Evolutionary conservation across 2,329 filamentous ascomycete species (phyloP).

Genomic region (Fusarium irregulare): DNA sequence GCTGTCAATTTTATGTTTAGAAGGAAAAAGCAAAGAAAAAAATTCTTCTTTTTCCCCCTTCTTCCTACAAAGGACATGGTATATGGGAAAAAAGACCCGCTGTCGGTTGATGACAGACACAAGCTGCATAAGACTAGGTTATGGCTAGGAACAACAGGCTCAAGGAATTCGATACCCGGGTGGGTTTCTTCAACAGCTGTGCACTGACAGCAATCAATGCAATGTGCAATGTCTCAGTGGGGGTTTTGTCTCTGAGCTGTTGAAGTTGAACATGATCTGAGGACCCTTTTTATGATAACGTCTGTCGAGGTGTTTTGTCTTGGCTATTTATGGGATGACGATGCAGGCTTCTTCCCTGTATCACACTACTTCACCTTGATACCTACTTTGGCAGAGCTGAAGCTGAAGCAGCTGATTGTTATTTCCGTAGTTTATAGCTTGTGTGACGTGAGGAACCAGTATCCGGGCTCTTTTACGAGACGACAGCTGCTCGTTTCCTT

Average conservation of each 20-base stretch:
- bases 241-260: background rate
- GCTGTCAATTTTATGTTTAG: background rate
- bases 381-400: background rate
- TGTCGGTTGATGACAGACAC: slow-evolving; percentile 15
- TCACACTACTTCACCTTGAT: background rate
- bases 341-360: slow-evolving; percentile 21
- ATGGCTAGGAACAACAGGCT: background rate
- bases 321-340: slow-evolving; percentile 14
- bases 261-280: slow-evolving; percentile 20
- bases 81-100: slow-evolving; percentile 1
- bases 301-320: background rate
- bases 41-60: background rate
- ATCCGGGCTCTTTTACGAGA: background rate
- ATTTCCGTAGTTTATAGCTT: background rate
- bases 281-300: slow-evolving; percentile 17
- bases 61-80: background rate
- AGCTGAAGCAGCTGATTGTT: slow-evolving; percentile 12
- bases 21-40: slow-evolving; percentile 24
- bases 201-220: background rate
- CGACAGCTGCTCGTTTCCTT: background rate
- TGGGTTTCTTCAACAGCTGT: slow-evolving; percentile 5
- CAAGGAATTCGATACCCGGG: slow-evolving; percentile 15
- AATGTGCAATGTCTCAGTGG: background rate
- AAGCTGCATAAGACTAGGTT: background rate
- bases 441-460: slow-evolving; percentile 29